Percentiles rank a stretch among this genome's conserved stretches.
These are phyloP conservation scores for Entophlyctis helioformis DNA, from an alignment of 192 early-diverging fungal genomes.

Conservation along the genomic window DNA sequence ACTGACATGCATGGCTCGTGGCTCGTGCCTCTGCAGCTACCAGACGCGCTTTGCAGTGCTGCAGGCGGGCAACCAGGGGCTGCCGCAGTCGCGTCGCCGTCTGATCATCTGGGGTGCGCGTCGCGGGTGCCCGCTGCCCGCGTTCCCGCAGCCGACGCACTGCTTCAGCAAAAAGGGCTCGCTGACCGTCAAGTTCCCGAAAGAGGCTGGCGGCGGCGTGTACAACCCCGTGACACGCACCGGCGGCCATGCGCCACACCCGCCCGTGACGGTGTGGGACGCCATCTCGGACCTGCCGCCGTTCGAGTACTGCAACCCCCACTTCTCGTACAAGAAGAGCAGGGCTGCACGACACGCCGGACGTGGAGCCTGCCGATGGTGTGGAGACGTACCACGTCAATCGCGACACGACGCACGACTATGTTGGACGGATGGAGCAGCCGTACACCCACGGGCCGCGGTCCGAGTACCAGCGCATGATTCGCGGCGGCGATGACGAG, in stretches of 20 bases:
- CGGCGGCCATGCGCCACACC: slow-evolving; percentile 37
- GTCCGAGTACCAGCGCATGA: slow-evolving; percentile 3
- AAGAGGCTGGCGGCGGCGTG: slow-evolving; percentile 28
- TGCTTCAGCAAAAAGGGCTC: slow-evolving; percentile 34
- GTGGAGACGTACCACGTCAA: no score
- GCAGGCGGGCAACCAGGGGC: slow-evolving; percentile 51
- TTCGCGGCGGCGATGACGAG: slow-evolving; percentile 34
- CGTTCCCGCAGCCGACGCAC: slow-evolving; percentile 41
- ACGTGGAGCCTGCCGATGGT: no score
- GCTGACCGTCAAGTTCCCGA: no score
- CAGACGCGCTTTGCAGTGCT: slow-evolving; percentile 50
- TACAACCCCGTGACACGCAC: slow-evolving; percentile 30
- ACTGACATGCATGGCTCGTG: no score
- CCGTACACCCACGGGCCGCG: neutral
- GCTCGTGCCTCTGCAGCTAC: slow-evolving; percentile 18
- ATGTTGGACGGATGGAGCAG: no score
- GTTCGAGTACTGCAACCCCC: slow-evolving; percentile 53
- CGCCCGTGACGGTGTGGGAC: slow-evolving; percentile 45
- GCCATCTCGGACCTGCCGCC: slow-evolving; percentile 56
- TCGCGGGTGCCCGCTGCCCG: slow-evolving; percentile 37
- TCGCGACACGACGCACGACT: no score
- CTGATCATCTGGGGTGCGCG: slow-evolving; percentile 55
- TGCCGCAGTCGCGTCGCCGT: slow-evolving; percentile 53
- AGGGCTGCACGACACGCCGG: no score
- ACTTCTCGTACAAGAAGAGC: no score